A percentile compares a stretch with the other conserved stretches of the same genome.
Conservation (phyloP, 306 rosid species). For the Clitoria ternatea region DNA sequence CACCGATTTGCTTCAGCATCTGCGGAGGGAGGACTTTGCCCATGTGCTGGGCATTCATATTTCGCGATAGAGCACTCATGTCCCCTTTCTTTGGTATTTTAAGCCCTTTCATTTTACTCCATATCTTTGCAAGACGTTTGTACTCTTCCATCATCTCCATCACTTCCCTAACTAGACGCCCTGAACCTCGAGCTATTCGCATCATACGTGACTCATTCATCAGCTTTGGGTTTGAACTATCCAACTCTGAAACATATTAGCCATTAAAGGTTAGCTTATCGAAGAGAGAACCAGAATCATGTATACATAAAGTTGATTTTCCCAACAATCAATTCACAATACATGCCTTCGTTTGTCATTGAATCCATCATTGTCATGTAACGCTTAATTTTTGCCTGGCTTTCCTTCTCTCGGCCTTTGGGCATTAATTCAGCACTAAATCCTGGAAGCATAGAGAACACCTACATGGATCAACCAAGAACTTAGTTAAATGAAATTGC, state of each 20-base stretch:
- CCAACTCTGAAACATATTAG: conserved; percentile 57
- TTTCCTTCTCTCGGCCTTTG: conserved; percentile 87
- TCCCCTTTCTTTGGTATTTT: conserved; percentile 77
- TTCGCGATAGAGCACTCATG: conserved; percentile 64
- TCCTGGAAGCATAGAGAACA: conserved; percentile 83
- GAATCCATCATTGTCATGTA: conserved; percentile 99
- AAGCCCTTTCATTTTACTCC: conserved; percentile 73
- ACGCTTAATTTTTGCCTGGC: conserved; percentile 81
- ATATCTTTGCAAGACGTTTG: conserved; percentile 69
- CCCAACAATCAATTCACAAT: background rate
- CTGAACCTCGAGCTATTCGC: conserved; percentile 80
- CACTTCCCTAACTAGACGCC: conserved; percentile 58
- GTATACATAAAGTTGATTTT: background rate
- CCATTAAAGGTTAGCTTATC: conserved; percentile 12
- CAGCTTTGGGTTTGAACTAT: conserved; percentile 70
- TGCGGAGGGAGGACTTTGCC: conserved; percentile 81
- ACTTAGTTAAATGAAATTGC: background rate
- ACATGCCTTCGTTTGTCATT: conserved; percentile 82
- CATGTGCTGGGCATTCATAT: conserved; percentile 81
- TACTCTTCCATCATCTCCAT: conserved; percentile 76
- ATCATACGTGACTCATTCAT: conserved; percentile 66
- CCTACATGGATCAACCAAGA: conserved; percentile 40
- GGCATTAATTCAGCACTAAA: conserved; percentile 78
- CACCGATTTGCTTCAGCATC: conserved; percentile 81
- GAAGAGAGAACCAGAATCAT: background rate